A percentile compares a stretch with the other conserved stretches of the same genome.
Conservation (phyloP, 352 stramenopile species). For the Plasmopara viticola region DNA sequence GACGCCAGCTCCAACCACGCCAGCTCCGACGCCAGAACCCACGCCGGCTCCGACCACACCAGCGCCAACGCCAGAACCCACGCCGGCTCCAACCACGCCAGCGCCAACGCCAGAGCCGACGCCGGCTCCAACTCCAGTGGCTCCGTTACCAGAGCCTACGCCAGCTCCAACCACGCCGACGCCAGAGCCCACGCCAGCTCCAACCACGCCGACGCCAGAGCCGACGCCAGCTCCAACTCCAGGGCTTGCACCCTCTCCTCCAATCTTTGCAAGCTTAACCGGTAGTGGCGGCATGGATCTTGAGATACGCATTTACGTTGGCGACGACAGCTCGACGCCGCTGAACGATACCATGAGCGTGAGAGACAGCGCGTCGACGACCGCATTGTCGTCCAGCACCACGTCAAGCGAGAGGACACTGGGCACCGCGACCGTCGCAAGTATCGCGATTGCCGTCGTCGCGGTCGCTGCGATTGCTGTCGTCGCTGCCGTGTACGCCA, state of each 20-base stretch:
- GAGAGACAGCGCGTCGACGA: background rate
- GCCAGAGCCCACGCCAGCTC: conserved; percentile 7
- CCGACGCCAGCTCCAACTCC: conserved; percentile 11
- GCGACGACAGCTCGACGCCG: background rate
- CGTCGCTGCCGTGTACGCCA: conserved; percentile 12
- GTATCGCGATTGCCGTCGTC: conserved; percentile 9
- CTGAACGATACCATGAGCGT: background rate
- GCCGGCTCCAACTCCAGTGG: background rate
- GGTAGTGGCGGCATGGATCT: no score
- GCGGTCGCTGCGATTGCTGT: conserved; percentile 12
- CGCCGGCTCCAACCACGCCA: conserved; percentile 12
- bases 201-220: conserved; percentile 7
- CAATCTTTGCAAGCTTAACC: no score
- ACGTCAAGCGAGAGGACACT: conserved; percentile 1
- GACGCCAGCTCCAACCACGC: conserved; percentile 10
- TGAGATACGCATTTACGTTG: background rate
- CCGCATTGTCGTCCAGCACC: background rate
- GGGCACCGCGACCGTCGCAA: conserved; percentile 3
- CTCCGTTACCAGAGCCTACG: conserved; percentile 8
- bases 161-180: conserved; percentile 17
- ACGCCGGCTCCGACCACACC: conserved; percentile 17
- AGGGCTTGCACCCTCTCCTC: background rate
- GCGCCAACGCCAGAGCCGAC: conserved; percentile 17
- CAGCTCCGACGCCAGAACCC: conserved; percentile 8
- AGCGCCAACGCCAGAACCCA: conserved; percentile 10